Evolutionary conservation across 306 rosid genomes (phyloP).

Genomic region (Sesbania bispinosa): DNA sequence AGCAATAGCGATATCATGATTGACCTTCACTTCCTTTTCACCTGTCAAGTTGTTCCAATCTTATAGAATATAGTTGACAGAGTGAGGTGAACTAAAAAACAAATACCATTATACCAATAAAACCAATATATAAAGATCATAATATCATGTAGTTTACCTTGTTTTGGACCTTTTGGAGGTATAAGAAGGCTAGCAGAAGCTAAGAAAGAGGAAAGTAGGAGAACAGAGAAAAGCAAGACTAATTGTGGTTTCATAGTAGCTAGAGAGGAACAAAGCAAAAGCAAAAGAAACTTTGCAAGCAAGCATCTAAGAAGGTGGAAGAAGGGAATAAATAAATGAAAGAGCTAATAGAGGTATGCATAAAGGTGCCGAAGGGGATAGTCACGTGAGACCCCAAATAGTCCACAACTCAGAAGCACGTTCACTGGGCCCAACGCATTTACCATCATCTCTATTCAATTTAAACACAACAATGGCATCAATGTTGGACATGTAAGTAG

Average conservation of each 20-base stretch:
- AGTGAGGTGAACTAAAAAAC: not conserved
- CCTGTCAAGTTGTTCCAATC: conserved; percentile 33
- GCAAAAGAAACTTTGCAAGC: not conserved
- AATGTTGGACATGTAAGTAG: not conserved
- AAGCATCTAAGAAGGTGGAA: conserved; percentile 14
- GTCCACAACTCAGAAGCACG: conserved; percentile 15
- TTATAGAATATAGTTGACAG: not conserved
- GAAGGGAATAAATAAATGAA: conserved; percentile 5
- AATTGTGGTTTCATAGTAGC: conserved; percentile 40
- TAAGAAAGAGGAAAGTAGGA: conserved; percentile 38
- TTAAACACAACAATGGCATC: not conserved
- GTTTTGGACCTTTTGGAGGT: conserved; percentile 25
- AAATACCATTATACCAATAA: not conserved
- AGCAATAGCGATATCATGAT: conserved; percentile 12
- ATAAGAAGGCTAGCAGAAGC: conserved; percentile 33
- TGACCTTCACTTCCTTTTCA: conserved; percentile 28
- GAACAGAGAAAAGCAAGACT: conserved; percentile 29
- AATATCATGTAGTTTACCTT: conserved; percentile 22
- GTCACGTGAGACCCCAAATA: conserved; percentile 31
- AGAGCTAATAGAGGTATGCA: not conserved
- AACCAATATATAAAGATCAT: not conserved
- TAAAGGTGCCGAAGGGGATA: not conserved
- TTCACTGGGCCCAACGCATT: conserved; percentile 8
- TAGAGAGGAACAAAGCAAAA: conserved; percentile 12
- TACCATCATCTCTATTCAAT: conserved; percentile 1